Base-by-base conservation (phyloP, 371 early-diverging fungal species). In the Mucor velutinosus region DNA sequence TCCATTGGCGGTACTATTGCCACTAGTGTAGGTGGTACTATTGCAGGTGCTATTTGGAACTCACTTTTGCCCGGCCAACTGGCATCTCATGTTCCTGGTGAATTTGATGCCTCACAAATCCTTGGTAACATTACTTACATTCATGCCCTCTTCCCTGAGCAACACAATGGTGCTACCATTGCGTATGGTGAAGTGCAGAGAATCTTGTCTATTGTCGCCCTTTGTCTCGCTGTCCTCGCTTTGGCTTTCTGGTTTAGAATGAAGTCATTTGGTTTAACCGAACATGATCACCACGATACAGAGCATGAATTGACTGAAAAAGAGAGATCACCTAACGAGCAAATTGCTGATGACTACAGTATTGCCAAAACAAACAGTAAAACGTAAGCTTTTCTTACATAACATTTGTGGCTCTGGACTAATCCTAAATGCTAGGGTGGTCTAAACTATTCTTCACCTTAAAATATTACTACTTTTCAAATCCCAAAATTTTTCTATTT, bases 31-130 rank as follows among this genome's bases (percentile, higher is more conserved):
- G 81, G 81, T 19, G 67, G 70, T 14, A 58, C 81, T 14, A 75
- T 80, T 58, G 71, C 81, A 8, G 81, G 76, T 59, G 70, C 78
- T 33, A 65, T 80, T 12, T 80, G 81, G 81, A 80, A 80, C 21
- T 60, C 47, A 1, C 63, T 80, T 67, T 67, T 80, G n/a, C 81
- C 81, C 17, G 43, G 35, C 25, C 49, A 77, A 60, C 39, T 80
- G 23, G 67, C 69, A 7, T 41, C 72, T 21, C 64, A 77, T 49
- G 73, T 77, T 53, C 81, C 78, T 64, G 81, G 81, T n/a, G 74
- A 80, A 57, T 76, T 65, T 37, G 69, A 78, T 49, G 25, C 23
- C 25, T 37, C 27, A 10, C 29, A 64, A 7, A 72, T 80, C 19
- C 73, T 80, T 58, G 72, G 72, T 30, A 41, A 58, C 17, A 71